A percentile compares a stretch with the other conserved stretches of the same genome.
Evolutionary conservation across 306 rosid species (phyloP).

Genomic region (Macrotyloma uniflorum): DNA sequence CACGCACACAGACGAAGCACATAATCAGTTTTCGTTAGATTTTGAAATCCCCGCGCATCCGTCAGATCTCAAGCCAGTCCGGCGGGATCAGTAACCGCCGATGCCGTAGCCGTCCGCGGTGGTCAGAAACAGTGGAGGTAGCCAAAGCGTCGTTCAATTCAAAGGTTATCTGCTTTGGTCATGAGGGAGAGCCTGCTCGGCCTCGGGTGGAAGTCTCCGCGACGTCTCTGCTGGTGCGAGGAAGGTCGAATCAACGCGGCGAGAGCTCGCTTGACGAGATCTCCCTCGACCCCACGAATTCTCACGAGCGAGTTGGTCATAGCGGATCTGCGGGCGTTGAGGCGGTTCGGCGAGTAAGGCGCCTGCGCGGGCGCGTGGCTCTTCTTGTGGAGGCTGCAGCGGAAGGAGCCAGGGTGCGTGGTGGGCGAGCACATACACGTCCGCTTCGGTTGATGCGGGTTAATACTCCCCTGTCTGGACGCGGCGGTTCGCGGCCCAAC

Average conservation of each 20-base stretch:
- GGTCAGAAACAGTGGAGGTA: background rate
- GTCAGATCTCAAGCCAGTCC: constrained; percentile 38
- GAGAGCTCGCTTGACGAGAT: constrained; percentile 80
- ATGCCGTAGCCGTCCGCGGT: background rate
- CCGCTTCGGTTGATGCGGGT: constrained; percentile 57
- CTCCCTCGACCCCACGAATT: constrained; percentile 95
- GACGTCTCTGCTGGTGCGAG: constrained; percentile 79
- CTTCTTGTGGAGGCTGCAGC: constrained; percentile 90
- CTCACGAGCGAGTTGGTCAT: constrained; percentile 96
- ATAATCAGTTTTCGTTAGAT: constrained; percentile 35
- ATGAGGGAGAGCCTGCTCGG: constrained; percentile 88
- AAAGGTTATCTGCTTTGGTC: constrained; percentile 54
- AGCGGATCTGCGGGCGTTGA: constrained; percentile 94
- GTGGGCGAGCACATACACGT: constrained; percentile 97
- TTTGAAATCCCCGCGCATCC: constrained; percentile 21
- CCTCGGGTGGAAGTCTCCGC: constrained; percentile 67
- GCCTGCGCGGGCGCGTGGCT: constrained; percentile 29
- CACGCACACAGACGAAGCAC: constrained; percentile 18
- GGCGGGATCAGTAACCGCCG: constrained; percentile 20
- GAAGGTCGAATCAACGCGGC: constrained; percentile 92
- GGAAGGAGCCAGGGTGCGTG: constrained; percentile 91
- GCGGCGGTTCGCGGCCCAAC: constrained; percentile 52
- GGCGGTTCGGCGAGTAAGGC: constrained; percentile 73
- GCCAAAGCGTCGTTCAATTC: background rate
- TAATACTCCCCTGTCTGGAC: constrained; percentile 36